phyloP scores from a whole-genome alignment of 1,284 basidiomycete genomes.

The Melampsora larici-populina region DNA sequence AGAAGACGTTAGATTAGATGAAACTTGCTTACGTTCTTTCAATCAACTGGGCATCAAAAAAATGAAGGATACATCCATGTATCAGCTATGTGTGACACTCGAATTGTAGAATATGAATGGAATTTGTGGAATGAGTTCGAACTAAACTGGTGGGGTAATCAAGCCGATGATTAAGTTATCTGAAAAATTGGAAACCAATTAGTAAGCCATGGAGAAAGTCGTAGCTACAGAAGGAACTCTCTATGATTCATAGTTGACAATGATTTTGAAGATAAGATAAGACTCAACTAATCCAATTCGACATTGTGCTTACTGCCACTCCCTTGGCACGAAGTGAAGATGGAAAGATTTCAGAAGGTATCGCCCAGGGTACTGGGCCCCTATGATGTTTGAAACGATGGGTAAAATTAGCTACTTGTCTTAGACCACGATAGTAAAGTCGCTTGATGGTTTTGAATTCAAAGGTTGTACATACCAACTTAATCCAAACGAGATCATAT shows the following conservation, averaged over 20 bases:
- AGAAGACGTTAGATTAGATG: background rate
- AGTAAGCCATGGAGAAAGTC: background rate
- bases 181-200: background rate
- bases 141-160: constrained; percentile 45
- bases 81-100: background rate
- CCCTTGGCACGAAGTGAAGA: constrained; percentile 50
- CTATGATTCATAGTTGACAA: background rate
- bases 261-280: background rate
- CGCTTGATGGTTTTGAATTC: background rate
- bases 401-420: background rate
- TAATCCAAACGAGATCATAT: constrained; percentile 48
- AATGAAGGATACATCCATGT: background rate
- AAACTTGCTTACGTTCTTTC: constrained; percentile 34
- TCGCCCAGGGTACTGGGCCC: constrained; percentile 47
- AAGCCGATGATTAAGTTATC: constrained; percentile 42
- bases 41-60: constrained; percentile 3
- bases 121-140: background rate
- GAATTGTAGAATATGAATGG: background rate
- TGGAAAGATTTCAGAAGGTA: constrained; percentile 51
- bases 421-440: background rate
- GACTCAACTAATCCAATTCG: constrained; percentile 51
- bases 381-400: background rate
- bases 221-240: background rate
- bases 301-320: constrained; percentile 50
- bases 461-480: constrained; percentile 26